These are phyloP conservation scores for Nyctanthes arbortristis DNA, from an alignment of 257 asterid species.

Conservation along the genomic window DNA sequence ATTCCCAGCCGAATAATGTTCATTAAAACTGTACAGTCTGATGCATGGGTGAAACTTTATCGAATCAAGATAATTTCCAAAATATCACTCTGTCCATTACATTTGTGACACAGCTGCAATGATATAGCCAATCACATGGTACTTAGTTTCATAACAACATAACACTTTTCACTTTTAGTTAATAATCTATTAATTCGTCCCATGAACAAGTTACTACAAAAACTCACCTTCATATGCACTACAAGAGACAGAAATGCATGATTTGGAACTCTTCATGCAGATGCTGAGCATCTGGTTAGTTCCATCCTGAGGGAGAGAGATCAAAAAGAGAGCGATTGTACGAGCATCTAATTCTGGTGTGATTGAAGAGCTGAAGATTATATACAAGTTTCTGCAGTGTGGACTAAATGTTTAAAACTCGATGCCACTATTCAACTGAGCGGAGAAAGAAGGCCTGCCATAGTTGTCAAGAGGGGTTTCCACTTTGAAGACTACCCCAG, in stretches of 20 bases:
- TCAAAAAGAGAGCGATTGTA: too few relatives aligned
- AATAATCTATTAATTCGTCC: not conserved
- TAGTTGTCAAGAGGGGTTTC: slow-evolving; percentile 77
- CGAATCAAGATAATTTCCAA: not conserved
- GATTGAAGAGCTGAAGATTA: not conserved
- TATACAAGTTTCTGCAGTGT: slow-evolving; percentile 19
- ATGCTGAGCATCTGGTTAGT: not conserved
- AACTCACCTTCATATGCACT: not conserved
- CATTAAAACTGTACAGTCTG: too few relatives aligned
- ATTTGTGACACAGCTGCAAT: not conserved
- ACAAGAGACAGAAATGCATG: not conserved
- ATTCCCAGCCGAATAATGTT: too few relatives aligned
- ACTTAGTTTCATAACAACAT: not conserved
- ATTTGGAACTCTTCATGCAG: not conserved
- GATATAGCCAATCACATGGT: not conserved
- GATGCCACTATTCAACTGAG: slow-evolving; percentile 87
- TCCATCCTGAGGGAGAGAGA: too few relatives aligned
- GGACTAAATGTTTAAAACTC: slow-evolving; percentile 49
- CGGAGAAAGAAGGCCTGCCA: slow-evolving; percentile 72
- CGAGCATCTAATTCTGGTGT: not conserved
- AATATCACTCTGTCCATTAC: not conserved
- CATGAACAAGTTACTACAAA: not conserved
- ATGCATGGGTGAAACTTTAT: too few relatives aligned
- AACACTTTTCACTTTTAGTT: not conserved
- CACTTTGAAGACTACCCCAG: slow-evolving; percentile 76